Evolutionary conservation across 1,284 basidiomycete species (phyloP).

Genomic region (Sporisorium scitamineum): DNA sequence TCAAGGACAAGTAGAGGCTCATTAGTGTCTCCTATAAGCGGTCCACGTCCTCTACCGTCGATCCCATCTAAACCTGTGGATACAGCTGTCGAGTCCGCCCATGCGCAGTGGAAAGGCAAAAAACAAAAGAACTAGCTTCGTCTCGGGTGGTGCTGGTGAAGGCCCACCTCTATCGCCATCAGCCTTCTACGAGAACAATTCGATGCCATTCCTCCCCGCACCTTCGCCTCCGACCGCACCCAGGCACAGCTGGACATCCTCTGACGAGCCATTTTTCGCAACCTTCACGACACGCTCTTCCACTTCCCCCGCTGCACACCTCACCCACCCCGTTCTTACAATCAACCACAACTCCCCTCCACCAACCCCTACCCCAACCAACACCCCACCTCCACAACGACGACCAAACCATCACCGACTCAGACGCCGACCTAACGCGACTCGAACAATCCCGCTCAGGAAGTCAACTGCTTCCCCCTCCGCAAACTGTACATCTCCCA

Average conservation of each 20-base stretch:
- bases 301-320: slow-evolving; percentile 2
- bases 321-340: background rate
- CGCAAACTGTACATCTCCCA: background rate
- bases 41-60: slow-evolving; percentile 16
- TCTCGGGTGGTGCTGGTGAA: background rate
- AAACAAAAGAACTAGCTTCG: background rate
- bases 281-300: slow-evolving; percentile 8
- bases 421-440: slow-evolving; percentile 18
- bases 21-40: background rate
- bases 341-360: background rate
- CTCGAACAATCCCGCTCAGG: slow-evolving; percentile 20
- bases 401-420: background rate
- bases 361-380: background rate
- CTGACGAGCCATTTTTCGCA: slow-evolving; percentile 19
- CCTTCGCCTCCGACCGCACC: background rate
- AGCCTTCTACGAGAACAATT: slow-evolving; percentile 13
- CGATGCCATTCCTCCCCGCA: background rate
- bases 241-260: slow-evolving; percentile 25
- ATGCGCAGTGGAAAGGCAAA: background rate
- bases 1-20: slow-evolving; percentile 5
- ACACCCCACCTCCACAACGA: no score
- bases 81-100: background rate
- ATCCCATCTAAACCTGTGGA: slow-evolving; percentile 7
- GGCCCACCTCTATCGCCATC: slow-evolving; percentile 26
- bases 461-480: slow-evolving; percentile 2